Evolutionary conservation across 352 stramenopile genomes (phyloP).

Genomic region (Phytophthora chlamydospora): DNA sequence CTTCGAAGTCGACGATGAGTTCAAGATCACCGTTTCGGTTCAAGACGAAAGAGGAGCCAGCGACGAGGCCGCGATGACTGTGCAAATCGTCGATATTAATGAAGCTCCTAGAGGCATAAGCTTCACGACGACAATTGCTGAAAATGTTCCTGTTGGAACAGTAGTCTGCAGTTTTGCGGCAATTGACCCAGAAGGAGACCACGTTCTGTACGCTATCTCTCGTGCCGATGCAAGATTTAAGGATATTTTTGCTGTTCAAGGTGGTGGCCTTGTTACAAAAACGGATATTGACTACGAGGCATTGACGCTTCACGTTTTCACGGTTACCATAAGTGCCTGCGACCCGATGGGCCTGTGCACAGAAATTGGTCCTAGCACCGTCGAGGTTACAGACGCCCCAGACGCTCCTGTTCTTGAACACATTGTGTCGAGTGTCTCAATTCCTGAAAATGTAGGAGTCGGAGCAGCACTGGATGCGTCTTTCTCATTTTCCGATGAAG

Average conservation of each 20-base stretch:
- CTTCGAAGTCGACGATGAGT: slow-evolving; percentile 24
- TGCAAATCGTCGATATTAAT: slow-evolving; percentile 40
- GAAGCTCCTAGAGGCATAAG: slow-evolving; percentile 30
- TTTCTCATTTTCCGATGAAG: slow-evolving; percentile 53
- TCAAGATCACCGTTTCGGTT: slow-evolving; percentile 34
- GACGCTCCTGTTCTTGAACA: slow-evolving; percentile 45
- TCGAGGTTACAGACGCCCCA: slow-evolving; percentile 49
- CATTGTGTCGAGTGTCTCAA: slow-evolving; percentile 13
- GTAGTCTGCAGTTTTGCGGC: slow-evolving; percentile 29
- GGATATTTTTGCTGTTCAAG: slow-evolving; percentile 23
- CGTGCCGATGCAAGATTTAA: slow-evolving; percentile 14
- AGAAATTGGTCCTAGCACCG: slow-evolving; percentile 43
- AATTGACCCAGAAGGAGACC: slow-evolving; percentile 51
- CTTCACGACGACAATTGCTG: slow-evolving; percentile 37
- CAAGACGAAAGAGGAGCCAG: slow-evolving; percentile 26
- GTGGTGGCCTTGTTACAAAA: slow-evolving; percentile 25
- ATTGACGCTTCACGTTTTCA: slow-evolving; percentile 28
- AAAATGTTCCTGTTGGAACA: slow-evolving; percentile 45
- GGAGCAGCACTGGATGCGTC: slow-evolving; percentile 28
- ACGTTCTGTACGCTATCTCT: slow-evolving; percentile 29
- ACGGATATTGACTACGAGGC: slow-evolving; percentile 26
- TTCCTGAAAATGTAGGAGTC: slow-evolving; percentile 18
- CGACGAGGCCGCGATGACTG: slow-evolving; percentile 23
- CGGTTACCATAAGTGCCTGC: slow-evolving; percentile 38
- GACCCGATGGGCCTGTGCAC: slow-evolving; percentile 49